Base-by-base conservation (phyloP, 179 eudicot genomes). In the Carnegiea gigantea region DNA sequence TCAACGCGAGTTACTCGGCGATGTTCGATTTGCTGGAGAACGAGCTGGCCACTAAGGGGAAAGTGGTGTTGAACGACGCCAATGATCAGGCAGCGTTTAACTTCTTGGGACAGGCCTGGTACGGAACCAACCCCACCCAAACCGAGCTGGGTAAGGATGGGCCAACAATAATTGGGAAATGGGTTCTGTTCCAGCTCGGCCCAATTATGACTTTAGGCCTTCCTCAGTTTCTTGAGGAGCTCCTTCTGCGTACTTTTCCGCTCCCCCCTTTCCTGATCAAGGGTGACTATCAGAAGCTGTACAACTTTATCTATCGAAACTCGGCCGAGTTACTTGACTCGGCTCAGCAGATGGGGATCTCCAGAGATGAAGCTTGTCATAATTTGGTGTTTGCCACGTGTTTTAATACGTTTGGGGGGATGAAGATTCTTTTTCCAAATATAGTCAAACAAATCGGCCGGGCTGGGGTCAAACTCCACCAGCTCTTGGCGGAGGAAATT, bases 331-430 rank as follows among this genome's bases (percentile, higher is more conserved):
- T 90, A 5, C 87, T 90, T 3, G 90, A 90, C 4, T 88, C 91
- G 43, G 98, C 95, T 0, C 89, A 89, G 20, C 77, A 70, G 15
- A 62, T 90, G 4, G 98, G 94, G 2, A 79, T 95, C 74, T 88
- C 95, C 0, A 83, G 89, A 2, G 96, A 92, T 26, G 97, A 92
- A 36, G 91, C 97, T 0, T 85, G 90, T 62, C 97, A 92, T 59
- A 92, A 92, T 40, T 74, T 92, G 5, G 10, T 92, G 0, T 91
- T 87, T 84, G 78, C 94, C 64, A 91, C 93, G 9, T 95, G 98
- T 76, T 94, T 95, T 81, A 95, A 95, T 33, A 78, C 97, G 1
- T 94, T 90, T 51, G 98, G 99, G 0, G 99, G 99, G 4, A 94
- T 95, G 92, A 95, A 88, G 62, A 75, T 94, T 13, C 78, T 94